A percentile compares a stretch with the other conserved stretches of the same genome.
These are phyloP conservation scores for Nemania sp. DNA, from an alignment of 2,329 filamentous ascomycete species.

Conservation along the genomic window DNA sequence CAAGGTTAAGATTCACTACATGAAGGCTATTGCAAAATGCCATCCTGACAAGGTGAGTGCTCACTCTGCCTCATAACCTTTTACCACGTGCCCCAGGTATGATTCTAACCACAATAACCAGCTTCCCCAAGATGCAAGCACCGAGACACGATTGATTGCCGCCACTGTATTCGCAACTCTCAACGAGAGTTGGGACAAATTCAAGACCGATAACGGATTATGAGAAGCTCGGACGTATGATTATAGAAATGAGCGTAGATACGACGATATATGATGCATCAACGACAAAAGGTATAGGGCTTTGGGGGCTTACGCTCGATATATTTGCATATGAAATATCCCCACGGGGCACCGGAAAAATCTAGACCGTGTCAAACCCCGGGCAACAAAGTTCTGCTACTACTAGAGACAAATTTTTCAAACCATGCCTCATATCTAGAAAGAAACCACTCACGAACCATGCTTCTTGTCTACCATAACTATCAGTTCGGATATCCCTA, in stretches of 20 bases:
- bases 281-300: slow-evolving; percentile 21
- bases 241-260: slow-evolving; percentile 24
- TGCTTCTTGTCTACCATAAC: not conserved
- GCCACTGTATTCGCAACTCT: slow-evolving; percentile 74
- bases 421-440: not conserved
- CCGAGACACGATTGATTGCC: slow-evolving; percentile 74
- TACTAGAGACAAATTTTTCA: not conserved
- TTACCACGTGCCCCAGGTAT: slow-evolving; percentile 16
- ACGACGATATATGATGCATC: slow-evolving; percentile 31
- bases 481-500: slow-evolving; percentile 25
- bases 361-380: slow-evolving; percentile 18
- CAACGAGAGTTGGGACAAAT: slow-evolving; percentile 80
- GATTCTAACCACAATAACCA: slow-evolving; percentile 50
- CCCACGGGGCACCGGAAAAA: slow-evolving; percentile 18
- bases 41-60: slow-evolving; percentile 96
- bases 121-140: slow-evolving; percentile 73
- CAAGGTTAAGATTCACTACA: slow-evolving; percentile 97
- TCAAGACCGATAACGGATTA: slow-evolving; percentile 75
- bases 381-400: not conserved
- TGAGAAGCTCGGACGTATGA: slow-evolving; percentile 50
- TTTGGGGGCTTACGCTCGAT: slow-evolving; percentile 25
- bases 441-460: not conserved
- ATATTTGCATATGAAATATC: slow-evolving; percentile 28
- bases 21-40: slow-evolving; percentile 99
- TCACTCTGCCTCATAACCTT: slow-evolving; percentile 7